Conservation (phyloP, 129 eudicot genomes). For the Deinandra increscens region DNA sequence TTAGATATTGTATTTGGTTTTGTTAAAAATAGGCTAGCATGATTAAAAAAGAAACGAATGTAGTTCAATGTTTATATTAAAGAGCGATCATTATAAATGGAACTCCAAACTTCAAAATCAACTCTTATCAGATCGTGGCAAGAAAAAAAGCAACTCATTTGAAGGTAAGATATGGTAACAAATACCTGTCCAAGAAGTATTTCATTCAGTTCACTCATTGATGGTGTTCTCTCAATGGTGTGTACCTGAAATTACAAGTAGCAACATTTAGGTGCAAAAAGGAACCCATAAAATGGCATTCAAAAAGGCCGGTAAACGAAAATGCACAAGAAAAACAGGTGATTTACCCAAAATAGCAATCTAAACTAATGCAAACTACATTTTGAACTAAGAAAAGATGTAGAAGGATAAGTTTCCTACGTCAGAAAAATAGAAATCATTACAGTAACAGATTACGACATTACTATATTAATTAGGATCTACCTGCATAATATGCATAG, state of each 20-base stretch:
- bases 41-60: background rate
- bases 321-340: too few species aligned
- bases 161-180: slow-evolving; percentile 26
- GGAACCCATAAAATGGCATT: slow-evolving; percentile 21
- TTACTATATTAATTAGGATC: background rate
- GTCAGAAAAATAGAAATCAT: background rate
- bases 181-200: slow-evolving; percentile 93
- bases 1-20: background rate
- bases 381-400: slow-evolving; percentile 3
- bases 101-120: slow-evolving; percentile 6
- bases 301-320: slow-evolving; percentile 7
- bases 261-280: slow-evolving; percentile 14
- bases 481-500: background rate
- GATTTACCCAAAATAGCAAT: slow-evolving; percentile 7
- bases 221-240: slow-evolving; percentile 88
- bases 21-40: slow-evolving; percentile 6
- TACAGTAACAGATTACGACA: background rate
- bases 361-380: slow-evolving; percentile 1
- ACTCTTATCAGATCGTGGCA: slow-evolving; percentile 7
- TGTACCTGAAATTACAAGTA: slow-evolving; percentile 64
- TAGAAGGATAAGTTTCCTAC: background rate
- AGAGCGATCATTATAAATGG: background rate
- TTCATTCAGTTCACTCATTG: slow-evolving; percentile 98
- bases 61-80: slow-evolving; percentile 6
- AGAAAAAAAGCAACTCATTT: slow-evolving; percentile 6